Evolutionary conservation across 768 basidiomycete genomes (phyloP).

Genomic region (Tephrocybe sp.): DNA sequence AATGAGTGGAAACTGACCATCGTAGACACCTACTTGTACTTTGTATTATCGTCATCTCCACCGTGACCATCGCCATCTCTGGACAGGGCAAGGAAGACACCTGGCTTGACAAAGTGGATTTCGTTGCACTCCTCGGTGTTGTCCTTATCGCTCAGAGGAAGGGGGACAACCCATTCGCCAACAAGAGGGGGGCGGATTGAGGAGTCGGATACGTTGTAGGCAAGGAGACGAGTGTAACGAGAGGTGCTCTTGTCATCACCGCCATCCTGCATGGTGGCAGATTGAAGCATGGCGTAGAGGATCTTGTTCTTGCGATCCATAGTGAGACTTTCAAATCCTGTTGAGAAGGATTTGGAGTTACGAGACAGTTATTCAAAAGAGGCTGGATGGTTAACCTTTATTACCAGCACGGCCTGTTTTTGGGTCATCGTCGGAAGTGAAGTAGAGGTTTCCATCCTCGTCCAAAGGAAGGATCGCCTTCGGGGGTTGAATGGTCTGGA

Average conservation of each 20-base stretch:
- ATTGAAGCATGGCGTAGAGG: slow-evolving; percentile 62
- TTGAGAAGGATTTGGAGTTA: too few relatives aligned
- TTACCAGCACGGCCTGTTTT: slow-evolving; percentile 53
- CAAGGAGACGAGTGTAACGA: slow-evolving; percentile 54
- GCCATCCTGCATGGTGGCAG: slow-evolving; percentile 64
- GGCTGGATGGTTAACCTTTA: slow-evolving; percentile 36
- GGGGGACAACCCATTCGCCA: slow-evolving; percentile 60
- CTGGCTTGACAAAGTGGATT: slow-evolving; percentile 49
- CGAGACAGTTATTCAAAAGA: too few relatives aligned
- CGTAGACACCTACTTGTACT: slow-evolving; percentile 42
- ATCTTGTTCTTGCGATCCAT: slow-evolving; percentile 42
- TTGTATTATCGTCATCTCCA: slow-evolving; percentile 43
- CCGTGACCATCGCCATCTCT: slow-evolving; percentile 63
- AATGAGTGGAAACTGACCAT: not conserved
- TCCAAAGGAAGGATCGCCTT: slow-evolving; percentile 51
- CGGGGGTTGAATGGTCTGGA: slow-evolving; percentile 59
- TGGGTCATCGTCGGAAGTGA: slow-evolving; percentile 48
- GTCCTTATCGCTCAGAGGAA: slow-evolving; percentile 49
- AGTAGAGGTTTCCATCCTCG: slow-evolving; percentile 43
- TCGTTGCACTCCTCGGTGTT: slow-evolving; percentile 56
- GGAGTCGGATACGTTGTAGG: slow-evolving; percentile 46
- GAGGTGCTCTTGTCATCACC: slow-evolving; percentile 44
- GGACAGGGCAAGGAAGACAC: slow-evolving; percentile 57
- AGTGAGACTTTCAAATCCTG: slow-evolving; percentile 63
- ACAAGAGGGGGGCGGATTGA: slow-evolving; percentile 34